Evolutionary conservation across 148 eudicot genomes (phyloP), one percentile per base, ranked within the genome.

Genomic region (Camellia granthamiana): DNA sequence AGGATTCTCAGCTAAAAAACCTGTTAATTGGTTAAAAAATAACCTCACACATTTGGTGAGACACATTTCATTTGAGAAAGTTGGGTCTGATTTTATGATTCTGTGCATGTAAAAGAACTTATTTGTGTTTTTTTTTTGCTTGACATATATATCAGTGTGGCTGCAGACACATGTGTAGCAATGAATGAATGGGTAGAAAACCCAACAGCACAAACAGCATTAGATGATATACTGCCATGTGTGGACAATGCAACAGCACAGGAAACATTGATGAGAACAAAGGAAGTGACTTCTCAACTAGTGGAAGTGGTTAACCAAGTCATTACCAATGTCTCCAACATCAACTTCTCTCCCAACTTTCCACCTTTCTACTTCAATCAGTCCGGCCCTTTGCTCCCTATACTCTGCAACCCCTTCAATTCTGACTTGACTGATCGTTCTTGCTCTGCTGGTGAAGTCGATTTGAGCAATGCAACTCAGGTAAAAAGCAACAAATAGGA

Each of bases 181-280:
- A 93, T 95, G 99, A 76, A 90, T 52, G 90, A 95, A 72, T 95
- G 99, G 99, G 91, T 89, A 60, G 83, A 87, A 81, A 79, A 90
- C 60, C 99, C 99, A 4, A 88, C 90, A 41, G 89, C 97, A 47
- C 92, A 90, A 66, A 93, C 99, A 60, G 94, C 99, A 72, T 83
- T 95, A 56, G 99, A 95, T 51, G 94, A 95, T 75, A 82, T 95
- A 56, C 85, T 95, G 69, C 99, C 99, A 7, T 95, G 99, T 69
- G 93, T 95, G 21, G 97, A 93, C 84, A 92, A 91, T 19, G 84
- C 90, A 44, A 92, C 97, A 6, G 89, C 99, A 23, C 92, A 92
- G 81, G 94, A 95, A 70, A 92, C 97, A 72, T 82, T 93, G 80
- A 67, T 78, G 59, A 80, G 84, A 38, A 95, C 90, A 91, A 93